Evolutionary conservation across 306 rosid genomes (phyloP).

Genomic region (Acacia confusa): DNA sequence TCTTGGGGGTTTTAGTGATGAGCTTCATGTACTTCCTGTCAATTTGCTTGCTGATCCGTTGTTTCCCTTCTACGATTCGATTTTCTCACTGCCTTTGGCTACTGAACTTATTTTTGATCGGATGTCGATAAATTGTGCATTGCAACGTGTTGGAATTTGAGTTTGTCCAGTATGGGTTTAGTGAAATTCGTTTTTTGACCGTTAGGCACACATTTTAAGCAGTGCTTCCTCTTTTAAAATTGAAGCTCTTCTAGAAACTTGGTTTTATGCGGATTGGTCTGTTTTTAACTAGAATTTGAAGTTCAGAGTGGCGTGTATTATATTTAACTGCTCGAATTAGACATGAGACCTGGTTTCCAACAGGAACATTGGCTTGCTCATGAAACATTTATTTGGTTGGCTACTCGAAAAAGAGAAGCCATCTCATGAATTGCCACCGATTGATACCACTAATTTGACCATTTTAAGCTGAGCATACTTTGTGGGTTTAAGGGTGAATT

Average conservation of each 20-base stretch:
- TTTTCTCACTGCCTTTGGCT: constrained; percentile 33
- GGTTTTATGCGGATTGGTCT: background rate
- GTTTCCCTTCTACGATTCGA: constrained; percentile 37
- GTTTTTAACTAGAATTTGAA: constrained; percentile 32
- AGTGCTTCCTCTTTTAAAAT: constrained; percentile 19
- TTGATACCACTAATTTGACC: constrained; percentile 9
- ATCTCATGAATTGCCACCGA: constrained; percentile 22
- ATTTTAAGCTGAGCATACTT: constrained; percentile 21
- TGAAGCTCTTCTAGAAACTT: constrained; percentile 19
- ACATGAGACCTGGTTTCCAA: constrained; percentile 8
- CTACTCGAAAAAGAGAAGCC: background rate
- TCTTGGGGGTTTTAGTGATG: constrained; percentile 63
- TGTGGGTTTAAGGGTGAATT: constrained; percentile 2
- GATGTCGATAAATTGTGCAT: constrained; percentile 33
- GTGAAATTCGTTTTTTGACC: constrained; percentile 38
- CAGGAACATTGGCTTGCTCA: constrained; percentile 8
- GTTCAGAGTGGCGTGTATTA: constrained; percentile 25
- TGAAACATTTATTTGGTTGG: constrained; percentile 1
- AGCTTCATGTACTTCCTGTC: constrained; percentile 31
- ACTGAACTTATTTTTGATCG: constrained; percentile 32
- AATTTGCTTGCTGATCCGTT: constrained; percentile 69
- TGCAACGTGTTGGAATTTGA: constrained; percentile 34
- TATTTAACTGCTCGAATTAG: constrained; percentile 24
- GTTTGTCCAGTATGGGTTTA: constrained; percentile 30
- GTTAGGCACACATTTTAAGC: constrained; percentile 38